Conservation (phyloP, 768 basidiomycete genomes). For the Amanita rimosa region DNA sequence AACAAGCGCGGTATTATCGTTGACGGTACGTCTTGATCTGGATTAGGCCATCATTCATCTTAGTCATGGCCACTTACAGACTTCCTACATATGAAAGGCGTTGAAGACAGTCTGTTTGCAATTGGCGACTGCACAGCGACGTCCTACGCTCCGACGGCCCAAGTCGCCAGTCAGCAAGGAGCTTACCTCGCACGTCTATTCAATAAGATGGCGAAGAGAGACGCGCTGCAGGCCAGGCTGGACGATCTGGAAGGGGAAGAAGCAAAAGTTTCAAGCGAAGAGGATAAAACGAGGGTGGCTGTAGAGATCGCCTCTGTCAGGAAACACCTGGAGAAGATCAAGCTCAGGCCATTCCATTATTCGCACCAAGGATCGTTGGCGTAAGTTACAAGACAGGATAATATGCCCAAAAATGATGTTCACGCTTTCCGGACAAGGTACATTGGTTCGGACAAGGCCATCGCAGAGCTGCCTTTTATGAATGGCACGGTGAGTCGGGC, state of each 20-base stretch:
- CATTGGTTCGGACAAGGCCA: slow-evolving; percentile 95
- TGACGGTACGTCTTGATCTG: slow-evolving; percentile 39
- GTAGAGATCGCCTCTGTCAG: slow-evolving; percentile 45
- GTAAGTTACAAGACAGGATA: slow-evolving; percentile 23
- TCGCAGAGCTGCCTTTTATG: slow-evolving; percentile 93
- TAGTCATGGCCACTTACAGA: slow-evolving; percentile 28
- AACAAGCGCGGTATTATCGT: slow-evolving; percentile 82
- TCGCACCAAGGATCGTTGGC: slow-evolving; percentile 93
- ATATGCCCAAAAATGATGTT: background rate
- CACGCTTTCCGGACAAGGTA: slow-evolving; percentile 30
- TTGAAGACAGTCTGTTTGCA: slow-evolving; percentile 73
- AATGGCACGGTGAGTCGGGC: slow-evolving; percentile 63
- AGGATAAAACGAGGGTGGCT: slow-evolving; percentile 30
- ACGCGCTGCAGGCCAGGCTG: slow-evolving; percentile 36
- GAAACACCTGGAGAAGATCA: slow-evolving; percentile 62
- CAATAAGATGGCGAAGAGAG: slow-evolving; percentile 65
- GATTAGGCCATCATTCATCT: background rate
- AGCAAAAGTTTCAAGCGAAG: slow-evolving; percentile 18
- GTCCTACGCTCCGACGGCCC: slow-evolving; percentile 92
- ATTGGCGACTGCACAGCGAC: slow-evolving; percentile 93
- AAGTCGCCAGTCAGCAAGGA: slow-evolving; percentile 93
- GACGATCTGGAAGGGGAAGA: slow-evolving; percentile 17
- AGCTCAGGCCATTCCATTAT: slow-evolving; percentile 86
- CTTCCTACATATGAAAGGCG: slow-evolving; percentile 69
- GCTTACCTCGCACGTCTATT: slow-evolving; percentile 82